Percentiles rank a stretch among this genome's conserved stretches.
These are phyloP conservation scores for Fonsecaea nubica DNA, from an alignment of 2,329 filamentous ascomycete genomes.

Conservation along the genomic window DNA sequence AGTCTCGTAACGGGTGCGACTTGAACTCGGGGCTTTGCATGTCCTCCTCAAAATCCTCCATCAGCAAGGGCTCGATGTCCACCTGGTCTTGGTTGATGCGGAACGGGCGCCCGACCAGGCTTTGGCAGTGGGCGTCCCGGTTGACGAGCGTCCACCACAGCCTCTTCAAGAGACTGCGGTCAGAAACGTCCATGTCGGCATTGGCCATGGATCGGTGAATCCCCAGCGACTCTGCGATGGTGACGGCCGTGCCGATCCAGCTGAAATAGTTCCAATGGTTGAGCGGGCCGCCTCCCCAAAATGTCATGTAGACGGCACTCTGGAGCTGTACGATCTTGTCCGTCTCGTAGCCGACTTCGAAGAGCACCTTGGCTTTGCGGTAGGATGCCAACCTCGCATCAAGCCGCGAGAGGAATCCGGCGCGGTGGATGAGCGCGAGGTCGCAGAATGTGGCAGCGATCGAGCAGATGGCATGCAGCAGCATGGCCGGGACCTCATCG, in stretches of 20 bases:
- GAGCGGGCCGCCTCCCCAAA: conserved; percentile 6
- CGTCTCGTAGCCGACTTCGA: conserved; percentile 16
- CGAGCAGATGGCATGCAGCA: conserved; percentile 14
- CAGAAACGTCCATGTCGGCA: not conserved
- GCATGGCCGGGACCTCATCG: conserved; percentile 12
- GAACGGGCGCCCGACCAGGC: conserved; percentile 16
- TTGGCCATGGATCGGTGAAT: conserved; percentile 18
- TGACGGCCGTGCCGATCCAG: conserved; percentile 9
- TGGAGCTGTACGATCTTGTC: conserved; percentile 17
- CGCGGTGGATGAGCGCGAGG: not conserved
- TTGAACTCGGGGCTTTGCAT: not conserved
- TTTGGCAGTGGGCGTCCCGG: conserved; percentile 7
- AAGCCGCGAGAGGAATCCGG: not conserved
- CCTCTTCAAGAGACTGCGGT: conserved; percentile 9
- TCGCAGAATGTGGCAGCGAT: conserved; percentile 11
- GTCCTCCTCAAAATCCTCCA: conserved; percentile 14
- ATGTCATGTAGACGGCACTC: conserved; percentile 8
- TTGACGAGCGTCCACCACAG: conserved; percentile 21
- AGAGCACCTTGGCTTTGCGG: conserved; percentile 17
- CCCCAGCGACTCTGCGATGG: conserved; percentile 17
- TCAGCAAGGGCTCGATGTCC: not conserved
- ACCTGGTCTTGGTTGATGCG: conserved; percentile 2
- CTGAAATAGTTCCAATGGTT: conserved; percentile 12
- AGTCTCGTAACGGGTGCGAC: not conserved
- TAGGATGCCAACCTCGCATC: not conserved